Conservation (phyloP, 192 early-diverging fungal genomes). For the Obelidium mucronatum region DNA sequence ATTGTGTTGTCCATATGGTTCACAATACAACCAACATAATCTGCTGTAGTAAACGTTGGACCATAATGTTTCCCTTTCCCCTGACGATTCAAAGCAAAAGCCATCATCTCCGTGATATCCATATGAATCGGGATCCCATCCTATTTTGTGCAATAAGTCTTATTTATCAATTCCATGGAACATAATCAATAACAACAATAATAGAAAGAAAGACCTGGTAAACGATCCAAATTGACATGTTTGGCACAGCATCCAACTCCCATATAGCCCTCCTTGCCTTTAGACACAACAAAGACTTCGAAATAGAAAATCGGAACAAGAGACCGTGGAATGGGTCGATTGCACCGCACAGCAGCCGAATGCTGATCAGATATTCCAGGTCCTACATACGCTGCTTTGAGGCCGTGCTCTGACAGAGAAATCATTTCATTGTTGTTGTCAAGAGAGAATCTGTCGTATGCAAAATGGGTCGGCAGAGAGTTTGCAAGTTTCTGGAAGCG, state of each 20-base stretch:
- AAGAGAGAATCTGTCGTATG: not conserved
- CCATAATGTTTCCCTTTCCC: slow-evolving; percentile 84
- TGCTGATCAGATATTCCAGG: slow-evolving; percentile 73
- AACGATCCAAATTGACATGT: slow-evolving; percentile 61
- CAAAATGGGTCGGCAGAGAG: slow-evolving; percentile 1
- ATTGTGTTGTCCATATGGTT: slow-evolving; percentile 79
- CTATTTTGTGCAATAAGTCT: slow-evolving; percentile 44
- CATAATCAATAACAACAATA: too few species aligned
- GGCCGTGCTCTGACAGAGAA: not conserved
- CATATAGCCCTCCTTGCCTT: slow-evolving; percentile 90
- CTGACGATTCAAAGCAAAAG: slow-evolving; percentile 73
- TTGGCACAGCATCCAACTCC: slow-evolving; percentile 85
- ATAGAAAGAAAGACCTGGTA: slow-evolving; percentile 89
- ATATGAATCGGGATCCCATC: slow-evolving; percentile 90
- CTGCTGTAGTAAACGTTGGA: slow-evolving; percentile 89
- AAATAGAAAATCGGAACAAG: slow-evolving; percentile 78
- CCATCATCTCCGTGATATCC: slow-evolving; percentile 99
- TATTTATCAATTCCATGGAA: not conserved
- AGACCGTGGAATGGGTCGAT: slow-evolving; percentile 79
- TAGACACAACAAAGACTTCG: slow-evolving; percentile 83
- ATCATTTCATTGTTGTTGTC: slow-evolving; percentile 9
- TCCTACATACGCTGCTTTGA: slow-evolving; percentile 18
- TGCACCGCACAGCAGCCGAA: slow-evolving; percentile 81
- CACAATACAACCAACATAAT: slow-evolving; percentile 92
- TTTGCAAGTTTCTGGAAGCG: too few species aligned